Base-by-base conservation (phyloP, 805 yeast species). In the Priceomyces melissophilus region DNA sequence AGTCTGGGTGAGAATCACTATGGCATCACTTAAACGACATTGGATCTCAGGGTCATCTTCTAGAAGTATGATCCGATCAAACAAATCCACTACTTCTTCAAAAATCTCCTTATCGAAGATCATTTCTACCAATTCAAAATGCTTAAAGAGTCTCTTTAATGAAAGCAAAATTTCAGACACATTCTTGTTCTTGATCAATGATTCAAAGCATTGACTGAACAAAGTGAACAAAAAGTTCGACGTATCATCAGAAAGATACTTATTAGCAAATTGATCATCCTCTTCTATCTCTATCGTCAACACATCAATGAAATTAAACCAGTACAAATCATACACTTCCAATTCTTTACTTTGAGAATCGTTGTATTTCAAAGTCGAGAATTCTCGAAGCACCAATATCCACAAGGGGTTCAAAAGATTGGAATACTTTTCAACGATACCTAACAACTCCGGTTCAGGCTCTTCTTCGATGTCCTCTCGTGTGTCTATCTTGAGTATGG, bases 201-300 rank as follows among this genome's bases (percentile, higher is more conserved):
- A 77, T 50, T 87, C 95, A 36, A 89, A 72, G 57, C 96, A 87
- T 49, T 87, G 85, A 9, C 96, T 86, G 63, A 84, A 86, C 30
- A 90, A 59, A 25, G 89, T 82, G 55, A 87, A 85, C 60, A 85
- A 82, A 49, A 89, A 85, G 45, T 78, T 79, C 3, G 75, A 69
- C 1, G 78, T 65, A 45, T 82, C 89, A 9, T 74, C 79, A 4
- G 71, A 74, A 34, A 87, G 58, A 28, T 78, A 68, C 2, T 68
- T 63, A 4, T 66, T 58, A 13, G 84, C 67, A 10, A 70, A 56
- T 0, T 60, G 50, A 2, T 72, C 65, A 45, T 82, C 71, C 14
- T 65, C 68, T 31, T 80, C 80, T 31, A 84, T 67, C 30, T 85
- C 68, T 7, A 79, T 67, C 10, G 93, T 82, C 47, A 89, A 69